Percentiles rank a stretch among this genome's conserved stretches.
Evolutionary conservation across 2,329 filamentous ascomycete species (phyloP).

Genomic region (Arachnomyces sp.): DNA sequence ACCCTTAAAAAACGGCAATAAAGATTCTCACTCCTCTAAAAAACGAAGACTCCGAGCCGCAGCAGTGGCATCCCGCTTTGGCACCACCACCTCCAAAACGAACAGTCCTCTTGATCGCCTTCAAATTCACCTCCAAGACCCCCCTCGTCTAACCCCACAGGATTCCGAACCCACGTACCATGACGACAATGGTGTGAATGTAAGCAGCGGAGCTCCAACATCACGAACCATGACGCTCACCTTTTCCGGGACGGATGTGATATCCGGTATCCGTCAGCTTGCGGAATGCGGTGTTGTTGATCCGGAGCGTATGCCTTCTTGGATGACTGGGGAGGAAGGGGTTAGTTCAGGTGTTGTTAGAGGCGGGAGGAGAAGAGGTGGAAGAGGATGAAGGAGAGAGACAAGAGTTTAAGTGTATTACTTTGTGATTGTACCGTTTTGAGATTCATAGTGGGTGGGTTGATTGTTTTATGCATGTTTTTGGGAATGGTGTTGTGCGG

Average conservation of each 20-base stretch:
- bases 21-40: constrained; percentile 34
- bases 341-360: constrained; percentile 66
- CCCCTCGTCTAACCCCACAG: constrained; percentile 23
- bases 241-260: constrained; percentile 70
- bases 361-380: constrained; percentile 41
- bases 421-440: not conserved
- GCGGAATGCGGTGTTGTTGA: constrained; percentile 67
- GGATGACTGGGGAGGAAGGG: constrained; percentile 83
- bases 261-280: constrained; percentile 69
- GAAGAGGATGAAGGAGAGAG: not conserved
- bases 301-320: constrained; percentile 72
- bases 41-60: constrained; percentile 42
- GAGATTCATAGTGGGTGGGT: not conserved
- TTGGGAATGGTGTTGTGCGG: not conserved
- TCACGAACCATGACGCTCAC: constrained; percentile 43
- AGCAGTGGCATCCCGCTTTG: constrained; percentile 64
- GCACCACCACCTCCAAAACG: constrained; percentile 29
- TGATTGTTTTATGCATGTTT: not conserved
- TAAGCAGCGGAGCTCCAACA: constrained; percentile 2
- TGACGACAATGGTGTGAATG: constrained; percentile 6
- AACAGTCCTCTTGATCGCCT: constrained; percentile 36
- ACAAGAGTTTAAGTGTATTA: constrained; percentile 1
- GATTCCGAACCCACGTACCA: constrained; percentile 4
- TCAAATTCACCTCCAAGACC: constrained; percentile 44
- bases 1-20: too few species aligned